These are phyloP conservation scores for Rubroboletus satanas DNA, from an alignment of 768 basidiomycete genomes.

Conservation along the genomic window DNA sequence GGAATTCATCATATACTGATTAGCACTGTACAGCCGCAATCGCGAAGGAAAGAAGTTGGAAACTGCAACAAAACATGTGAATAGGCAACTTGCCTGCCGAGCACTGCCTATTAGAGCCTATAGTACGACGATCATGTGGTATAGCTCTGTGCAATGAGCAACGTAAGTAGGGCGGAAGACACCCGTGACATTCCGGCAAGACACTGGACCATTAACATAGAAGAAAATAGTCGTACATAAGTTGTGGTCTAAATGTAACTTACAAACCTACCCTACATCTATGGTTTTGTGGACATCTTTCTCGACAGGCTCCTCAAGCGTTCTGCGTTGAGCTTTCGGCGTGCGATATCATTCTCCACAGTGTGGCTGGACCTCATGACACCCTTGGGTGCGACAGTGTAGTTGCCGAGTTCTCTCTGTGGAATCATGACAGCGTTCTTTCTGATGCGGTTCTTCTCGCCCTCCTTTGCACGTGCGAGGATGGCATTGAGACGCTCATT, in stretches of 20 bases:
- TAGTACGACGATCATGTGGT: background rate
- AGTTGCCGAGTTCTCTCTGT: constrained; percentile 67
- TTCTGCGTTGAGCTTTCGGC: constrained; percentile 72
- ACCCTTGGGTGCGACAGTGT: constrained; percentile 76
- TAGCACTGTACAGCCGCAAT: background rate
- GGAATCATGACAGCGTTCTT: constrained; percentile 86
- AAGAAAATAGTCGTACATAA: constrained; percentile 5
- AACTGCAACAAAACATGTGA: background rate
- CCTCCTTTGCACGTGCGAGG: constrained; percentile 60
- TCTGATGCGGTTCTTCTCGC: constrained; percentile 64
- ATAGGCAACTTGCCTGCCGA: background rate
- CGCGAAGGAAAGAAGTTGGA: background rate
- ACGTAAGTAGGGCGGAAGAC: background rate
- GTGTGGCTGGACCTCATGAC: constrained; percentile 48
- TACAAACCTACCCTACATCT: background rate
- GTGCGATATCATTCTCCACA: constrained; percentile 70
- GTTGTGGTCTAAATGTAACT: background rate
- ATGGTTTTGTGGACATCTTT: constrained; percentile 36
- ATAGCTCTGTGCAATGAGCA: background rate
- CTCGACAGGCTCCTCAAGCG: constrained; percentile 61
- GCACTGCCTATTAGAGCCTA: background rate
- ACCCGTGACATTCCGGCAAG: background rate
- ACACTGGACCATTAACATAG: background rate
- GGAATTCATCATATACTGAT: background rate
- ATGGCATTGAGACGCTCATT: constrained; percentile 65